phyloP scores from a whole-genome alignment of 768 basidiomycete genomes.

The Leccinum disarticulatum region DNA sequence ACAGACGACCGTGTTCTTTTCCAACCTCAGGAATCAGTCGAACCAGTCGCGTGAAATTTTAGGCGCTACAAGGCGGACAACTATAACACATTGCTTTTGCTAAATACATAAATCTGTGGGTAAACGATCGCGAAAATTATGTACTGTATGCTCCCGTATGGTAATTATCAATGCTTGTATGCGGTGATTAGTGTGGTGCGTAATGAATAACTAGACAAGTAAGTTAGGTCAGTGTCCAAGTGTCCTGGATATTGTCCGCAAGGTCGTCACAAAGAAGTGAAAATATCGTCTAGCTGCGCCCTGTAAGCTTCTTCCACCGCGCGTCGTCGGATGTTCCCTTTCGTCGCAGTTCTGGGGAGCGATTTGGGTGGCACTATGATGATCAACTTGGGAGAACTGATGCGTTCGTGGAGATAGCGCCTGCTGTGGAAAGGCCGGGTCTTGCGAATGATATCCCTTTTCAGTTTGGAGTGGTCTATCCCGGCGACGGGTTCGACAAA shows the following conservation, averaged over 20 bases:
- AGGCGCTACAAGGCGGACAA: not conserved
- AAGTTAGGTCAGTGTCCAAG: slow-evolving; percentile 16
- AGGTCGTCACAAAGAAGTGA: slow-evolving; percentile 31
- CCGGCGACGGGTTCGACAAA: slow-evolving; percentile 65
- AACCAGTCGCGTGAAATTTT: not conserved
- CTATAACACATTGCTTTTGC: slow-evolving; percentile 9
- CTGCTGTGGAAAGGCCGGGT: slow-evolving; percentile 72
- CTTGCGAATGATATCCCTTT: slow-evolving; percentile 70
- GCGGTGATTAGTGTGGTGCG: slow-evolving; percentile 8
- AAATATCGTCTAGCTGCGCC: slow-evolving; percentile 58
- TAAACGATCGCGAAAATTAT: slow-evolving; percentile 8
- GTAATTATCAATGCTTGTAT: slow-evolving; percentile 14
- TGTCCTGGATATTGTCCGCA: slow-evolving; percentile 2
- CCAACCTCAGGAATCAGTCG: not conserved
- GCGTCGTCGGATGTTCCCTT: slow-evolving; percentile 77
- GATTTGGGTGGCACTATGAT: slow-evolving; percentile 64
- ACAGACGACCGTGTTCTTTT: slow-evolving; percentile 19
- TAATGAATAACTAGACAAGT: slow-evolving; percentile 13
- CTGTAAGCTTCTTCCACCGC: slow-evolving; percentile 71
- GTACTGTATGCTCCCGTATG: slow-evolving; percentile 13
- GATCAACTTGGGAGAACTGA: slow-evolving; percentile 62
- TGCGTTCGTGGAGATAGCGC: slow-evolving; percentile 78
- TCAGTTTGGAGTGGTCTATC: slow-evolving; percentile 56
- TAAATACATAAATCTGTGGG: not conserved
- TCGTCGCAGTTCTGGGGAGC: slow-evolving; percentile 75